Conservation (phyloP, 2,329 filamentous ascomycete species). For the Fragosphaeria purpurea region DNA sequence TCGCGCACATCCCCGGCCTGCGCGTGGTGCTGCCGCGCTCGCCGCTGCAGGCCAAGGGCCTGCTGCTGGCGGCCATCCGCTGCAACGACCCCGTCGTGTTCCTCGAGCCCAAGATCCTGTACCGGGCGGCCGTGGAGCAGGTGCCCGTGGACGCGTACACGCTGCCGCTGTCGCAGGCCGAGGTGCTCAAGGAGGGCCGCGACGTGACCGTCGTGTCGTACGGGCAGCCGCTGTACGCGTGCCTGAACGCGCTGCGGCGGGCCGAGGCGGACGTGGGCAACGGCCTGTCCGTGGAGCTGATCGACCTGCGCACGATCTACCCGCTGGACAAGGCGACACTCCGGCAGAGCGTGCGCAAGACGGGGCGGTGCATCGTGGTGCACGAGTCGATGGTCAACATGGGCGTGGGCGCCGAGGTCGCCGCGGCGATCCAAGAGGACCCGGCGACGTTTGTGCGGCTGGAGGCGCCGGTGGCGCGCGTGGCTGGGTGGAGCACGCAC, state of each 20-base stretch:
- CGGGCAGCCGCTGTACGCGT: constrained; percentile 80
- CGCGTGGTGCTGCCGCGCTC: constrained; percentile 79
- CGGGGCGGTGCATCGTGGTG: constrained; percentile 75
- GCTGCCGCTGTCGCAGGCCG: constrained; percentile 78
- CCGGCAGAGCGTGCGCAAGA: constrained; percentile 75
- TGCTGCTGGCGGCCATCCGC: constrained; percentile 67
- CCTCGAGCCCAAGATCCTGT: constrained; percentile 89
- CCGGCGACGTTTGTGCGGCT: constrained; percentile 64
- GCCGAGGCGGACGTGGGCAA: constrained; percentile 67
- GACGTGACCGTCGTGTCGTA: constrained; percentile 82
- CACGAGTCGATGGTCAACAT: constrained; percentile 90
- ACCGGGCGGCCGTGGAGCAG: constrained; percentile 84
- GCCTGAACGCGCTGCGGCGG: constrained; percentile 63
- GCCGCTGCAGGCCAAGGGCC: constrained; percentile 78
- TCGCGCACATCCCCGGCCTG: constrained; percentile 78
- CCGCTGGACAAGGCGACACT: constrained; percentile 83
- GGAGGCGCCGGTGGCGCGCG: constrained; percentile 74
- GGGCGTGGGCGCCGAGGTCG: constrained; percentile 80
- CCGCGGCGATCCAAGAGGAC: constrained; percentile 77
- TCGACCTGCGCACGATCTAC: constrained; percentile 80
- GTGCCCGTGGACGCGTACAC: constrained; percentile 73
- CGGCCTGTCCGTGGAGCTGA: constrained; percentile 69
- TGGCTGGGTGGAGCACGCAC: constrained; percentile 86
- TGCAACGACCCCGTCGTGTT: constrained; percentile 83
- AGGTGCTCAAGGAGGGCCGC: constrained; percentile 68